A percentile compares a stretch with the other conserved stretches of the same genome.
These are phyloP conservation scores for Lophiotrema nucula DNA, from an alignment of 495 filamentous ascomycete genomes.

Conservation along the genomic window DNA sequence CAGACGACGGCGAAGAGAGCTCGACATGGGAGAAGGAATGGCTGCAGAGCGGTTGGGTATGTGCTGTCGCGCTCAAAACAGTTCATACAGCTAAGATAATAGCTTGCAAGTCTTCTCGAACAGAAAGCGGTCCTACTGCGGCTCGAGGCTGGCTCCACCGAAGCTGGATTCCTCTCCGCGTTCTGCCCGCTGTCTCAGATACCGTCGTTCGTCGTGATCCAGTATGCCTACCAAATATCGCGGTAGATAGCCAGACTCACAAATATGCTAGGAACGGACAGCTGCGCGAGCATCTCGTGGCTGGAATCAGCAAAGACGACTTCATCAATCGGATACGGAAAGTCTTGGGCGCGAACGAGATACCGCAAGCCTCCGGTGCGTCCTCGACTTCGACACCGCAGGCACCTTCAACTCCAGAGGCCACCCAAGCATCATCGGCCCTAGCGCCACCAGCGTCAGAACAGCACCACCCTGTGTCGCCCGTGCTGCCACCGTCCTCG, in stretches of 20 bases:
- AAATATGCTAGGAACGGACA: slow-evolving; percentile 30
- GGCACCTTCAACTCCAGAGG: not conserved
- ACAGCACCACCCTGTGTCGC: not conserved
- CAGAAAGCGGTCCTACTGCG: slow-evolving; percentile 64
- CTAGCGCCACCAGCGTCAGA: slow-evolving; percentile 16
- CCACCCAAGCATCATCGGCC: not conserved
- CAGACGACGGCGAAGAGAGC: slow-evolving; percentile 67
- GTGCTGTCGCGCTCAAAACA: not conserved
- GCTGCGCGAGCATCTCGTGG: slow-evolving; percentile 24
- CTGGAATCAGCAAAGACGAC: slow-evolving; percentile 25
- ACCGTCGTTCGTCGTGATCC: slow-evolving; percentile 75
- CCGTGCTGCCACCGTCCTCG: slow-evolving; percentile 10
- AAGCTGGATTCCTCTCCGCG: slow-evolving; percentile 75
- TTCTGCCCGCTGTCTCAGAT: slow-evolving; percentile 72
- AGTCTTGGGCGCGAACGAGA: slow-evolving; percentile 16
- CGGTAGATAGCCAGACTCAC: no score
- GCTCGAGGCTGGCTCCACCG: slow-evolving; percentile 66
- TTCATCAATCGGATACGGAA: slow-evolving; percentile 24
- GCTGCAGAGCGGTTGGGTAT: slow-evolving; percentile 60
- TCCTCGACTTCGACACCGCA: not conserved
- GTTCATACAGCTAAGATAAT: not conserved
- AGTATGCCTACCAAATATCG: slow-evolving; percentile 27
- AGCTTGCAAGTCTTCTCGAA: slow-evolving; percentile 51
- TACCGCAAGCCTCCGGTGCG: not conserved
- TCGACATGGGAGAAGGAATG: slow-evolving; percentile 73